Conservation (phyloP, 2,329 filamentous ascomycete species). For the Hymenoscyphus occultus region DNA sequence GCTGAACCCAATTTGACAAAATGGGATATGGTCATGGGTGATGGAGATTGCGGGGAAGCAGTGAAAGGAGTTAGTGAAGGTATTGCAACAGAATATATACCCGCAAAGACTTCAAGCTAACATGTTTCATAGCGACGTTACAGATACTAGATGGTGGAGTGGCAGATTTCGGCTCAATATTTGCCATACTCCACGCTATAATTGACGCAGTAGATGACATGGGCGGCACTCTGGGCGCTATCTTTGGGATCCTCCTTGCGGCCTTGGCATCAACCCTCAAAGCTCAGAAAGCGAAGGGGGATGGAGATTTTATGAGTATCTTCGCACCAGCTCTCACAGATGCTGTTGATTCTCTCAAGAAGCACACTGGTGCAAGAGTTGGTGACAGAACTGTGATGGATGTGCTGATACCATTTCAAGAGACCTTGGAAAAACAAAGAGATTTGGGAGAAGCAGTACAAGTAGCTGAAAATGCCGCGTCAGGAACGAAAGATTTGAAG, state of each 20-base stretch:
- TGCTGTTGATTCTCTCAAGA: conserved; percentile 30
- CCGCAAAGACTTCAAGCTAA: not conserved
- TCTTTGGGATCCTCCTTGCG: conserved; percentile 36
- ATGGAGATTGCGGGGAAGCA: conserved; percentile 38
- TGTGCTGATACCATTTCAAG: conserved; percentile 34
- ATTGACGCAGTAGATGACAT: conserved; percentile 38
- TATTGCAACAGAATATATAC: not conserved
- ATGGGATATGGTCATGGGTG: conserved; percentile 44
- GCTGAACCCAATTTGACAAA: conserved; percentile 51
- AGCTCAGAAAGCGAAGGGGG: conserved; percentile 6
- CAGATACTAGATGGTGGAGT: conserved; percentile 33
- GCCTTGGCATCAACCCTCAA: conserved; percentile 26
- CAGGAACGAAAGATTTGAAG: conserved; percentile 52
- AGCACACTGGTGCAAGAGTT: conserved; percentile 32
- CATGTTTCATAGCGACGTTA: conserved; percentile 28
- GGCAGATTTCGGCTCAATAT: conserved; percentile 35
- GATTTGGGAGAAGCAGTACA: conserved; percentile 46
- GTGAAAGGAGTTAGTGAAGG: conserved; percentile 31
- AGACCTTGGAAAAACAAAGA: conserved; percentile 36
- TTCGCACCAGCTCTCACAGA: conserved; percentile 24
- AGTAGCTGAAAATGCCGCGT: conserved; percentile 47
- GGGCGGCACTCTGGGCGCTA: conserved; percentile 36
- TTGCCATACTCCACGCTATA: conserved; percentile 33
- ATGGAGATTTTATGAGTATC: conserved; percentile 18
- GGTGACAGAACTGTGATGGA: conserved; percentile 38